These are phyloP conservation scores for Ceratobasidium sp. DNA, from an alignment of 1,284 basidiomycete genomes.

Conservation along the genomic window DNA sequence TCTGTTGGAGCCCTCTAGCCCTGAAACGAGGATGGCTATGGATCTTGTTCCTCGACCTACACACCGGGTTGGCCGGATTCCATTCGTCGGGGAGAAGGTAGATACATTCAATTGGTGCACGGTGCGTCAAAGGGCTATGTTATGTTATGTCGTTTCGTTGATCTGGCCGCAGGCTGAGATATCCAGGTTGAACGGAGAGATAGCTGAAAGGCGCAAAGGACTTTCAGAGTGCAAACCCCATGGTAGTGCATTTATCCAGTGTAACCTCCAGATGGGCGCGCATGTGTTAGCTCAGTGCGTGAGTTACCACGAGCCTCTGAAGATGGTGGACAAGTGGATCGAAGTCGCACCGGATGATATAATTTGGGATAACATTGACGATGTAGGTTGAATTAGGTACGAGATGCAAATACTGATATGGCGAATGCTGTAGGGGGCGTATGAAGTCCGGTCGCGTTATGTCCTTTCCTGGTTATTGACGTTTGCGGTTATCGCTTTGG, in stretches of 20 bases:
- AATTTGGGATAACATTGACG: constrained; percentile 82
- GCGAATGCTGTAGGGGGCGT: constrained; percentile 44
- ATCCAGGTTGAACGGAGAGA: constrained; percentile 53
- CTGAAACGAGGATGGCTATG: constrained; percentile 27
- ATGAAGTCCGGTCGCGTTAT: constrained; percentile 55
- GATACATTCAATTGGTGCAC: constrained; percentile 86
- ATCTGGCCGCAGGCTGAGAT: constrained; percentile 58
- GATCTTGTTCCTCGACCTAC: constrained; percentile 63
- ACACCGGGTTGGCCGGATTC: constrained; percentile 65
- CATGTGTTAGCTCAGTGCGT: constrained; percentile 80
- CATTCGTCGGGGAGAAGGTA: constrained; percentile 75
- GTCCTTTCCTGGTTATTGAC: constrained; percentile 57
- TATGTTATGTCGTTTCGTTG: constrained; percentile 50
- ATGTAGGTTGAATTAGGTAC: constrained; percentile 51
- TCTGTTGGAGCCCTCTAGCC: not conserved
- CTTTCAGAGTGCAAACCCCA: constrained; percentile 44
- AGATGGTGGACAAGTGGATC: constrained; percentile 70
- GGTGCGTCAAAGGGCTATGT: constrained; percentile 52
- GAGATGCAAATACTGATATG: not conserved
- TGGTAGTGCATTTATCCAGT: constrained; percentile 86
- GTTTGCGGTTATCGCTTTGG: constrained; percentile 58
- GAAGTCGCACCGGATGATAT: constrained; percentile 86
- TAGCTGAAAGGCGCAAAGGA: constrained; percentile 52
- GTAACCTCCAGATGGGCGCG: constrained; percentile 93
- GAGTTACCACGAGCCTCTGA: constrained; percentile 79